Evolutionary conservation across 1,284 basidiomycete genomes (phyloP), one percentile per base, ranked within the genome.

Genomic region (Abortiporus biennis): DNA sequence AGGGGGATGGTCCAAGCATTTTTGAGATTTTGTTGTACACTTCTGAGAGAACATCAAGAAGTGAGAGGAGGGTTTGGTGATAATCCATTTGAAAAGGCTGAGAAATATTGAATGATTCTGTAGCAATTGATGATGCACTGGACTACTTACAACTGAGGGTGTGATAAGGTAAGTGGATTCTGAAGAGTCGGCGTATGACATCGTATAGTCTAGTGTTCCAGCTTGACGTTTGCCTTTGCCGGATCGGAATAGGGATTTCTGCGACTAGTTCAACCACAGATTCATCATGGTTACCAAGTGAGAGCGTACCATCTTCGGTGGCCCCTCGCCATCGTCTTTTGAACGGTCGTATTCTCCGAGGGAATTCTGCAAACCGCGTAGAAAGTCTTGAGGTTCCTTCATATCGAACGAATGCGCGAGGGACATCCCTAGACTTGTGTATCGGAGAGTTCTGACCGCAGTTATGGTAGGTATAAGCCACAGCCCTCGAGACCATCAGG

Each of bases 21-120:
- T 80, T 80, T 3, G 78, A 75, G 35, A 92, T 82, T 61, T 88
- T 90, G 61, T 85, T 81, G 68, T 92, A 92, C 19, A 88, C 78
- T 58, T 91, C 87, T 11, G 86, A 86, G 30, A 92, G 74, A 34
- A 92, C 83, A 55, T 92, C 90, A 43, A 92, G 79, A 23, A 91
- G 76, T 25, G 90, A 88, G 38, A 90, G 75, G 22, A 92, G 74
- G 4, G 85, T 87, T 64, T 92, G 85, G 51, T 88, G 83, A 55
- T 92, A 92, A 63, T 92, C 90, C 40, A 92, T 62, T 3, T 81
- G 67, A 62, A 92, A 92, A 13, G 89, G 85, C 88, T 92, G 48
- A 40, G 5, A 90, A 85, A 88, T 92, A 48, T 9, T 40, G 5
- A 25, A 32, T 17, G 23, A 12, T 22, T 5, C 31, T 42, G 45